Conservation (phyloP, 176 grass and related monocot species). For the Oryza glumipatula region DNA sequence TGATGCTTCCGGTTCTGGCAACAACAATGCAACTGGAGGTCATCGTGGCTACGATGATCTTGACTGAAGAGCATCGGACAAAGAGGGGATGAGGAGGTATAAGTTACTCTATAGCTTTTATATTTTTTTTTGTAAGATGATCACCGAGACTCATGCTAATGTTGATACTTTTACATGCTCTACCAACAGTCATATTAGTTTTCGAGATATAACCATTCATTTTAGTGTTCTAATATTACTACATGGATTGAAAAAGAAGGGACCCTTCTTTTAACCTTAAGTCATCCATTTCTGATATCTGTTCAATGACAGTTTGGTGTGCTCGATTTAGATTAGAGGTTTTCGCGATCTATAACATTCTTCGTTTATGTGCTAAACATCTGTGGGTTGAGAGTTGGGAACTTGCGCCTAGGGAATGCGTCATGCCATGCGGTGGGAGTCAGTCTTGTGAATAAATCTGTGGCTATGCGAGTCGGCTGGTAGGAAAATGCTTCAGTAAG, state of each 20-base stretch:
- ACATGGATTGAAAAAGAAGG: not conserved
- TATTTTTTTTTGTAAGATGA: slow-evolving; percentile 24
- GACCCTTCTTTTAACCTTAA: not conserved
- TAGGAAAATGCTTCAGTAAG: not conserved
- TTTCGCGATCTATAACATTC: not conserved
- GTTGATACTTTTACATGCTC: not conserved
- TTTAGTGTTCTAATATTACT: not conserved
- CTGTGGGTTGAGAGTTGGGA: not conserved
- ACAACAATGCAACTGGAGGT: slow-evolving; percentile 10
- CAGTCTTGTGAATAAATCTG: not conserved
- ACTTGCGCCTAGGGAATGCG: not conserved
- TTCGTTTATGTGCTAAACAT: slow-evolving; percentile 1
- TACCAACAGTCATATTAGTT: not conserved
- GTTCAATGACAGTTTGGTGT: not conserved
- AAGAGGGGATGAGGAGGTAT: slow-evolving; percentile 43
- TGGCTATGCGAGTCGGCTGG: not conserved
- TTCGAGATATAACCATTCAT: not conserved
- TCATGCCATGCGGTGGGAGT: not conserved
- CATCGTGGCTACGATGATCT: slow-evolving; percentile 69
- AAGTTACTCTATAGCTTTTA: not conserved
- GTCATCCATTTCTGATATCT: not conserved
- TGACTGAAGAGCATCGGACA: slow-evolving; percentile 53
- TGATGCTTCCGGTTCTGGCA: slow-evolving; percentile 26
- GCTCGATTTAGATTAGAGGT: not conserved
- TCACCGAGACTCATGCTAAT: not conserved